These are phyloP conservation scores for Cercospora sojina DNA, from an alignment of 2,329 filamentous ascomycete genomes.

Conservation along the genomic window DNA sequence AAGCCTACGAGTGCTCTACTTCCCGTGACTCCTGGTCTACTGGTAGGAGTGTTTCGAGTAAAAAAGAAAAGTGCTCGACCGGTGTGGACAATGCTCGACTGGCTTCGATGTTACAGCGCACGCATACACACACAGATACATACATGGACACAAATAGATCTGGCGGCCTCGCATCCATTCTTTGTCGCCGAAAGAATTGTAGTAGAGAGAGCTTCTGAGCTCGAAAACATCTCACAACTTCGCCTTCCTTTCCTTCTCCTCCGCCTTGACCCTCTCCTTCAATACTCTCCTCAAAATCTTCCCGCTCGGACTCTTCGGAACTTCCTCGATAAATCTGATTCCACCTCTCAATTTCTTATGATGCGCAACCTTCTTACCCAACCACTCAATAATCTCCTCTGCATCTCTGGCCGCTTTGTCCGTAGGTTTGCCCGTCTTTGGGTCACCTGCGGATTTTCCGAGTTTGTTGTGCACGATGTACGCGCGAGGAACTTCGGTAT, in stretches of 20 bases:
- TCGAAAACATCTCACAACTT: not conserved
- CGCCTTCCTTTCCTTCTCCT: conserved; percentile 42
- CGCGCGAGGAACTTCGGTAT: conserved; percentile 49
- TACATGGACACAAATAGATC: not conserved
- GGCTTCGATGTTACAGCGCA: not conserved
- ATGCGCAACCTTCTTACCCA: conserved; percentile 47
- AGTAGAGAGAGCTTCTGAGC: not conserved
- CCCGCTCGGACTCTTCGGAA: conserved; percentile 50
- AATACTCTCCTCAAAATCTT: conserved; percentile 51
- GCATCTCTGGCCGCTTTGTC: conserved; percentile 36
- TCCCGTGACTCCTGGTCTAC: too few relatives aligned
- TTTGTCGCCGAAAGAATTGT: not conserved
- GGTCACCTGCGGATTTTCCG: conserved; percentile 37
- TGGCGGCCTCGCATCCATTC: not conserved
- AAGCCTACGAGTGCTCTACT: too few relatives aligned
- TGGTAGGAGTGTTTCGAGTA: too few relatives aligned
- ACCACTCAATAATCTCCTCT: conserved; percentile 45
- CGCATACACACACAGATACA: not conserved
- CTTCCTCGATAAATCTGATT: conserved; percentile 48
- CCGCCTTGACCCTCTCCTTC: conserved; percentile 46
- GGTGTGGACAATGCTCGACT: not conserved
- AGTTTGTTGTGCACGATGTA: conserved; percentile 45
- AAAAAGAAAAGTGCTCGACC: too few relatives aligned
- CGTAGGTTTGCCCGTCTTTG: conserved; percentile 20
- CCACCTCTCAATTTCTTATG: conserved; percentile 51